Evolutionary conservation across 805 yeast species (phyloP), one percentile per base, ranked within the genome.

Genomic region (Lachancea fermentati): DNA sequence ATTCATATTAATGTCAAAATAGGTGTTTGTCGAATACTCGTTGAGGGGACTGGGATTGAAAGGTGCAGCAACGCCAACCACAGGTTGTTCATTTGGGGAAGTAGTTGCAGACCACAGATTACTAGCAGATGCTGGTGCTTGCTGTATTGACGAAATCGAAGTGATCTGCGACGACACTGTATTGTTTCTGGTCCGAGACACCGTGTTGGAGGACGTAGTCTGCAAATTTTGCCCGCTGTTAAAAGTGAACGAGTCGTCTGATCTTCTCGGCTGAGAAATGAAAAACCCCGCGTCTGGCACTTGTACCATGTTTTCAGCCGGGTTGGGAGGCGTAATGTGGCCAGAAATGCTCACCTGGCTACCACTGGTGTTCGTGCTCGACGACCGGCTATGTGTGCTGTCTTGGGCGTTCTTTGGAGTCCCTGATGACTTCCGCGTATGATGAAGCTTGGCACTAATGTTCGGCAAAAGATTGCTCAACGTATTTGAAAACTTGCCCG

Each of bases 141-240:
- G 54, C 17, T 45, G 46, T 5, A 52, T 43, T 8, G 57, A 55
- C 12, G 66, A 61, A 19, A 58, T 46, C 1, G 61, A 51, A n/a
- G 66, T 61, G 14, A 61, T 53, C 45, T 62, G 66, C 4, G 67
- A 62, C 1, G 60, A 53, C 28, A 57, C 52, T 3, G 67, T 62
- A 36, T 61, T 57, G 29, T 61, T 54, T 41, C 67, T 54, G 16
- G 65, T 54, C 40, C 67, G 57, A 5, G 60, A 52, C 13, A 52
- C 46, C 16, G 47, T 51, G 29, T 50, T 50, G 12, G 43, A 41
- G 15, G 37, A n/a, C 15, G 38, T 45, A 8, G 55, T 51, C 12
- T 48, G 33, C 28, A 46, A 29, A 6, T 43, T 24, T 11, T 25
- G 25, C 19, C 19, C 22, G 3, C 47, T 28, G 9, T 43, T 46